A percentile compares a stretch with the other conserved stretches of the same genome.
phyloP scores from a whole-genome alignment of 768 basidiomycete species.

The Lentinula detonsa region DNA sequence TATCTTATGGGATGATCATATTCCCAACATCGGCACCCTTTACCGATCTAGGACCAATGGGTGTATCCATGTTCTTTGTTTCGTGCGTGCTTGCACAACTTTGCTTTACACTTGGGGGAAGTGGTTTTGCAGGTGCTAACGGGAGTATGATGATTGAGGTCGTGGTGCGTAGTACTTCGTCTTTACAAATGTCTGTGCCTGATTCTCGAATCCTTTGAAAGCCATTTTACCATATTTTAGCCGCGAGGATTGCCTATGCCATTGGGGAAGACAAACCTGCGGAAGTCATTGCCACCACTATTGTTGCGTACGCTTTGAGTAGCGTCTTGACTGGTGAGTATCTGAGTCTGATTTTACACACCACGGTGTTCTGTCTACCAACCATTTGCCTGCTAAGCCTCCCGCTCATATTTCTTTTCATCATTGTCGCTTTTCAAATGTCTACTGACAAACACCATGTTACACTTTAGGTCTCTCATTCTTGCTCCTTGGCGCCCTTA shows the following conservation, averaged over 20 bases:
- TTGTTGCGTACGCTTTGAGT: constrained; percentile 83
- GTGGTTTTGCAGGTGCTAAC: constrained; percentile 84
- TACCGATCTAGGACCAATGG: constrained; percentile 73
- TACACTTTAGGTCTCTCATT: constrained; percentile 59
- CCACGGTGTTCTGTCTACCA: background rate
- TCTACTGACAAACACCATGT: background rate
- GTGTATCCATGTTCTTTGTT: constrained; percentile 95
- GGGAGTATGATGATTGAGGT: constrained; percentile 99
- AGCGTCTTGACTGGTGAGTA: constrained; percentile 79
- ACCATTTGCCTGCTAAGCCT: background rate
- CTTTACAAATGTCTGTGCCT: constrained; percentile 1
- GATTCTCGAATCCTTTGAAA: constrained; percentile 18
- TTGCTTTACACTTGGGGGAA: constrained; percentile 81
- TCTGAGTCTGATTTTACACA: too few species aligned
- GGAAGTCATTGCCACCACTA: constrained; percentile 85
- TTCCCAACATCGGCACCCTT: constrained; percentile 86
- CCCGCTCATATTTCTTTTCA: too few species aligned
- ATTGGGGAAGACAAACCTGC: constrained; percentile 65
- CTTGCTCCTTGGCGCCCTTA: constrained; percentile 79
- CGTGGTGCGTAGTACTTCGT: constrained; percentile 48
- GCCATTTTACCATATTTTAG: constrained; percentile 96
- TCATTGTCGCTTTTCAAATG: too few species aligned
- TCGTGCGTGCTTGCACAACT: constrained; percentile 47
- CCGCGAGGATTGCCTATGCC: constrained; percentile 62
- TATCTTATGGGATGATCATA: constrained; percentile 96